Evolutionary conservation across 31 red algal genomes (phyloP).

Genomic region (Endocladia muricata): DNA sequence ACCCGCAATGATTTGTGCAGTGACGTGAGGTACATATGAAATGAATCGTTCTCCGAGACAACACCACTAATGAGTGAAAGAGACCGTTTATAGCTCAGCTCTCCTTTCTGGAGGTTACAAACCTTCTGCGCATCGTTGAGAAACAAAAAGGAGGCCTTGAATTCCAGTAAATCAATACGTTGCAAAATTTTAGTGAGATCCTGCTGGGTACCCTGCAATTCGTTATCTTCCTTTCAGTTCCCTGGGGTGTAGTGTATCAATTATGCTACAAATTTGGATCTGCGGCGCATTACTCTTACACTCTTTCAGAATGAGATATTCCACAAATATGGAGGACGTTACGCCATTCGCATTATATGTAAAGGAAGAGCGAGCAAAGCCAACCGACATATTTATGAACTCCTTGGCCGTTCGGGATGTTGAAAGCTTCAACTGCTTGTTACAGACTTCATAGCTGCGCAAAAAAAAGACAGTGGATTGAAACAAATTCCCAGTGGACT

Average conservation of each 20-base stretch:
- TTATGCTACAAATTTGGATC: neutral
- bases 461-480: slow-evolving; percentile 8
- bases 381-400: slow-evolving; percentile 8
- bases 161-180: neutral
- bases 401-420: neutral
- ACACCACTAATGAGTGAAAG: neutral
- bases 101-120: neutral
- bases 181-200: neutral
- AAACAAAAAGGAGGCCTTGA: neutral
- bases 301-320: neutral
- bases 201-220: neutral
- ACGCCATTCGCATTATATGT: neutral
- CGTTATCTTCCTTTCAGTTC: slow-evolving; percentile 3
- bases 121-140: neutral
- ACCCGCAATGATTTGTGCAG: neutral
- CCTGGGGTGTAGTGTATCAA: slow-evolving; percentile 4
- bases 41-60: neutral
- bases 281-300: slow-evolving; percentile 17
- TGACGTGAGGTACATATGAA: neutral
- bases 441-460: slow-evolving; percentile 21
- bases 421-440: neutral
- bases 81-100: neutral
- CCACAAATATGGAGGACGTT: slow-evolving; percentile 2
- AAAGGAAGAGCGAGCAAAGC: slow-evolving; percentile 18
- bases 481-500: neutral